Percentiles rank a stretch among this genome's conserved stretches.
phyloP scores from a whole-genome alignment of 2,329 filamentous ascomycete species.

The Mariannaea sp. region DNA sequence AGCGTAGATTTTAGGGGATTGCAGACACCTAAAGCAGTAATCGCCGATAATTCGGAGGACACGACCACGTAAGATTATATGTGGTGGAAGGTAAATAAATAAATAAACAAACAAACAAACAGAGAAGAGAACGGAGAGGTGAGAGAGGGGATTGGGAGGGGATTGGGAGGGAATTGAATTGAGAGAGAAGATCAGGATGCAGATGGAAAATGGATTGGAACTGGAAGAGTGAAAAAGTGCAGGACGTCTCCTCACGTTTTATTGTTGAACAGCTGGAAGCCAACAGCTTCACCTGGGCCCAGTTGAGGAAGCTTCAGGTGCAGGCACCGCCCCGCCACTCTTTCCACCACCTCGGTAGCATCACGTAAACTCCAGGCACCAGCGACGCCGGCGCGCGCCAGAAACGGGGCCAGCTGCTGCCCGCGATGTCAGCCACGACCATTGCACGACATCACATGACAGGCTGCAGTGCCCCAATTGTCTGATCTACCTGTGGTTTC shows the following conservation, averaged over 20 bases:
- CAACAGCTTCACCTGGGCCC: neutral
- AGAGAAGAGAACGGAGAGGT: neutral
- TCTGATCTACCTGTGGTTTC: too few species aligned
- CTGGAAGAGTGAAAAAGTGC: conserved; percentile 1
- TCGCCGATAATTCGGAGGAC: conserved; percentile 29
- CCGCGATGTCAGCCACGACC: conserved; percentile 29
- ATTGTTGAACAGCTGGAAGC: conserved; percentile 1
- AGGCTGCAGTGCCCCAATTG: neutral
- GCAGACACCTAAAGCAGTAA: conserved; percentile 31
- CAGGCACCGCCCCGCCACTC: conserved; percentile 12
- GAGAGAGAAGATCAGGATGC: too few species aligned
- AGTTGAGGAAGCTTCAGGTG: conserved; percentile 8
- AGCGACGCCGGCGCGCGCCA: conserved; percentile 35
- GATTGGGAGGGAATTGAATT: neutral
- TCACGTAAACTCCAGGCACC: conserved; percentile 33
- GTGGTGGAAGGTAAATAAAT: conserved; percentile 3
- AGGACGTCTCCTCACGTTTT: conserved; percentile 13
- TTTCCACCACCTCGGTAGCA: conserved; percentile 3
- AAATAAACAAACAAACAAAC: neutral
- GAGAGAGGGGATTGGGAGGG: neutral
- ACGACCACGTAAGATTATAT: conserved; percentile 21
- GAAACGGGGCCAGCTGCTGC: too few species aligned
- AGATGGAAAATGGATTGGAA: conserved; percentile 7
- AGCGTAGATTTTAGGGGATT: conserved; percentile 3
- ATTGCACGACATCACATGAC: conserved; percentile 38